A percentile compares a stretch with the other conserved stretches of the same genome.
phyloP scores from a whole-genome alignment of 441 rosid species.

The Euphorbia celastroides region DNA sequence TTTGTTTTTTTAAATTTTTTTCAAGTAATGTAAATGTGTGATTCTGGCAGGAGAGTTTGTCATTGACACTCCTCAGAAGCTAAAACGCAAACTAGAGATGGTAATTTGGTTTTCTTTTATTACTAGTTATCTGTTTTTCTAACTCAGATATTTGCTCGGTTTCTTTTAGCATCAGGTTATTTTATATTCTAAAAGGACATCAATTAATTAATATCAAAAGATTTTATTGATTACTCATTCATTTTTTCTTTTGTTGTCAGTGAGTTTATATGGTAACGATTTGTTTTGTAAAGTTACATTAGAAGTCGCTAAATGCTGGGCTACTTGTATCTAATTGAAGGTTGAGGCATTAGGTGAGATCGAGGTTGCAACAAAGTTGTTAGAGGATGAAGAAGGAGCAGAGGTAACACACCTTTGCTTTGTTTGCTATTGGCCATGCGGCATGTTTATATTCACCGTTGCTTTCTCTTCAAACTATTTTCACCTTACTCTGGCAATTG shows the following conservation, averaged over 20 bases:
- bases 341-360: slow-evolving; percentile 89
- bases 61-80: slow-evolving; percentile 77
- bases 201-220: background rate
- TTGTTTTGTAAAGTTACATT: slow-evolving; percentile 16
- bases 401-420: slow-evolving; percentile 38
- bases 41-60: slow-evolving; percentile 74
- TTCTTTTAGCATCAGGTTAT: slow-evolving; percentile 13
- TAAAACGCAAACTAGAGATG: slow-evolving; percentile 83
- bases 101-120: slow-evolving; percentile 30
- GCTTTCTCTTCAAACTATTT: background rate
- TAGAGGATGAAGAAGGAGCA: slow-evolving; percentile 40
- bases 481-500: background rate
- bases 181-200: background rate
- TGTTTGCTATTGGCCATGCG: background rate
- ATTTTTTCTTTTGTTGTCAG: background rate
- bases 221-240: slow-evolving; percentile 7
- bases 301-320: slow-evolving; percentile 23
- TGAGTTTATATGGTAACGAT: slow-evolving; percentile 4
- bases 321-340: slow-evolving; percentile 36
- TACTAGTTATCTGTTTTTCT: background rate
- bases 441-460: slow-evolving; percentile 3
- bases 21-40: slow-evolving; percentile 1
- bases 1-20: background rate
- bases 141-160: slow-evolving; percentile 10
- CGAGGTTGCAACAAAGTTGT: slow-evolving; percentile 75